Evolutionary conservation across 2,329 filamentous ascomycete species (phyloP).

Genomic region (Podosphaera leucotricha): DNA sequence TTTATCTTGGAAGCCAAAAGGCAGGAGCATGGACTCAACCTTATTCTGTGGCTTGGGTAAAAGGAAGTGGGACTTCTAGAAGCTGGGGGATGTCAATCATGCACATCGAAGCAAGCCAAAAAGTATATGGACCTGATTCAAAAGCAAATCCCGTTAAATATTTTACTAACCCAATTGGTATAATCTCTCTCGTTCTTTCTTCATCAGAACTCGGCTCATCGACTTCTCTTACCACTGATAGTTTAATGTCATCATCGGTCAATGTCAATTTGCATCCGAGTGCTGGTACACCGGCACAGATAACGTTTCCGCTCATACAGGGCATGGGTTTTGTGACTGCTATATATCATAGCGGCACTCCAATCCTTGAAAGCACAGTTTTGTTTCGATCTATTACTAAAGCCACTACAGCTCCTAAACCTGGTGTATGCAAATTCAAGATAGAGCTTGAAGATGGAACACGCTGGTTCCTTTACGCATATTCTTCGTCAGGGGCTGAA

Average conservation of each 20-base stretch:
- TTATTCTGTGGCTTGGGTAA: constrained; percentile 45
- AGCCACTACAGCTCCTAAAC: constrained; percentile 29
- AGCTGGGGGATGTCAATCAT: constrained; percentile 62
- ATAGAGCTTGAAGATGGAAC: constrained; percentile 47
- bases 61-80: constrained; percentile 32
- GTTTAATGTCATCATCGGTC: constrained; percentile 31
- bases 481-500: constrained; percentile 30
- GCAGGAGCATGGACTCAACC: constrained; percentile 52
- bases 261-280: constrained; percentile 43
- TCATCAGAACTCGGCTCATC: constrained; percentile 44
- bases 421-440: constrained; percentile 52
- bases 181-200: constrained; percentile 61
- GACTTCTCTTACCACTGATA: constrained; percentile 31
- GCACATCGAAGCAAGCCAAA: constrained; percentile 44
- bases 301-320: constrained; percentile 67
- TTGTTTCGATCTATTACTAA: constrained; percentile 47
- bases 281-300: constrained; percentile 27
- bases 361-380: constrained; percentile 49
- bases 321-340: constrained; percentile 76
- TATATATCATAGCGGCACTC: constrained; percentile 45
- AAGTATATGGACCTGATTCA: constrained; percentile 38
- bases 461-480: constrained; percentile 63
- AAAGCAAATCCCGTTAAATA: constrained; percentile 37
- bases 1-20: constrained; percentile 52
- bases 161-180: constrained; percentile 60